Base-by-base conservation (phyloP, 192 early-diverging fungal genomes). In the Coemansia sp. region DNA sequence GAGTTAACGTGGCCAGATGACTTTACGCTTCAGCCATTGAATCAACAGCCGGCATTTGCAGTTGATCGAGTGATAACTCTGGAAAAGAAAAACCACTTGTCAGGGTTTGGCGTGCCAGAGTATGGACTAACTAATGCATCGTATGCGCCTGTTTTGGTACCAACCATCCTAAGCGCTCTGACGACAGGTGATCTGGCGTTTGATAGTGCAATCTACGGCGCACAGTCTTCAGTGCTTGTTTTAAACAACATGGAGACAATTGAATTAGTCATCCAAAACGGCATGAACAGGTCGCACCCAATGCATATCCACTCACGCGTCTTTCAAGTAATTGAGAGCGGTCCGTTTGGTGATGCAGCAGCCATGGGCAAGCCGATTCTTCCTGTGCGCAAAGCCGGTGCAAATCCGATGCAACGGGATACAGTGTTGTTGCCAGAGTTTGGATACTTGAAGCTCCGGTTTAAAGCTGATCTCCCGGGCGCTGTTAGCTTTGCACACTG, bases 401-500 rank as follows among this genome's bases (percentile, higher is more conserved):
- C 46, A 21, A 48, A 21, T 2, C 51, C 51, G 9, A 52, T 85
- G 21, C 76, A 83, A 21, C 82, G 92, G 53, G 92, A 95, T 64
- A 89, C 86, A 2, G 75, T 92, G 18, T 56, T 77, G 0, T 69
- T 92, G 5, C 85, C 85, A 5, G 67, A 56, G 21, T 64, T 72
- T 44, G 59, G 83, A 23, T 88, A 85, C 55, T 63, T 81, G 23
- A 84, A 84, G 35, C 60, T 95, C 28, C 80, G 90, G 16, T 91
- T 91, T 64, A 48, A 72, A 19, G 88, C 89, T 10, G 84, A 92
- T 69, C 91, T 92, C 71, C 89, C 90, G 12, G 92, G 91, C 18
- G 82, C 83, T 14, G 93, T 90, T 89, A 48, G 89, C 88, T 61
- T 89, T 40, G 81, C 91, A 72, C 93, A 93, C 72, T 95, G 93